These are phyloP conservation scores for Lactarius hengduanensis DNA, from an alignment of 768 basidiomycete species.

Conservation along the genomic window DNA sequence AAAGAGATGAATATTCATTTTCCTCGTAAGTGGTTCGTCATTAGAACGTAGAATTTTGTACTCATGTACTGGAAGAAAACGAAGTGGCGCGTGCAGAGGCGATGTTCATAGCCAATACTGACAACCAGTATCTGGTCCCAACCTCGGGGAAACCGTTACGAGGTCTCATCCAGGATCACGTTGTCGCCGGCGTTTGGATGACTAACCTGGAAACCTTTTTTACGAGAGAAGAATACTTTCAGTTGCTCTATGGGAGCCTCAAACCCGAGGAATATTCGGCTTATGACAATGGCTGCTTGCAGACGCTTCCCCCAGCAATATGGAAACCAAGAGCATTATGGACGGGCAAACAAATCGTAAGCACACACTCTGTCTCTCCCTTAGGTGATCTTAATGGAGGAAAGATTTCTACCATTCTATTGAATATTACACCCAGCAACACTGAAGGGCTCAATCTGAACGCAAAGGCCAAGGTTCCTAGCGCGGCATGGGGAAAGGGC, in stretches of 20 bases:
- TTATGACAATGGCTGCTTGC: slow-evolving; percentile 55
- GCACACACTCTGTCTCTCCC: slow-evolving; percentile 30
- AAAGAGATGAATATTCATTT: slow-evolving; percentile 99
- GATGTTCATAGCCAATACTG: slow-evolving; percentile 91
- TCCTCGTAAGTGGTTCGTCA: slow-evolving; percentile 63
- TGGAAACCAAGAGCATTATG: slow-evolving; percentile 90
- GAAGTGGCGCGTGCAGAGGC: slow-evolving; percentile 95
- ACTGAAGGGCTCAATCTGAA: slow-evolving; percentile 81
- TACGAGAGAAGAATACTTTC: slow-evolving; percentile 92
- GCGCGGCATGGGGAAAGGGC: slow-evolving; percentile 77
- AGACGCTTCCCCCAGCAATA: slow-evolving; percentile 86
- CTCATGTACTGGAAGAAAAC: slow-evolving; percentile 58
- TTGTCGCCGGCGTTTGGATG: slow-evolving; percentile 99
- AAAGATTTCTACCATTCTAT: slow-evolving; percentile 90
- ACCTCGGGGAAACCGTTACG: slow-evolving; percentile 97
- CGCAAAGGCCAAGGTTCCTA: slow-evolving; percentile 87
- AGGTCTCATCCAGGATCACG: slow-evolving; percentile 98
- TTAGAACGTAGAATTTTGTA: not conserved
- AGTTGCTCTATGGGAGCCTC: slow-evolving; percentile 91
- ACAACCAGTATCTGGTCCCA: slow-evolving; percentile 98
- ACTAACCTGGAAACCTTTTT: slow-evolving; percentile 95
- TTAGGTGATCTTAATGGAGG: not conserved
- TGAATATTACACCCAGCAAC: slow-evolving; percentile 82
- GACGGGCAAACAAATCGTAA: slow-evolving; percentile 97
- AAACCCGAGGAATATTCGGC: slow-evolving; percentile 78